A percentile compares a stretch with the other conserved stretches of the same genome.
Evolutionary conservation across 139 green algal genomes (phyloP).

Genomic region (Coelastrella sp.): DNA sequence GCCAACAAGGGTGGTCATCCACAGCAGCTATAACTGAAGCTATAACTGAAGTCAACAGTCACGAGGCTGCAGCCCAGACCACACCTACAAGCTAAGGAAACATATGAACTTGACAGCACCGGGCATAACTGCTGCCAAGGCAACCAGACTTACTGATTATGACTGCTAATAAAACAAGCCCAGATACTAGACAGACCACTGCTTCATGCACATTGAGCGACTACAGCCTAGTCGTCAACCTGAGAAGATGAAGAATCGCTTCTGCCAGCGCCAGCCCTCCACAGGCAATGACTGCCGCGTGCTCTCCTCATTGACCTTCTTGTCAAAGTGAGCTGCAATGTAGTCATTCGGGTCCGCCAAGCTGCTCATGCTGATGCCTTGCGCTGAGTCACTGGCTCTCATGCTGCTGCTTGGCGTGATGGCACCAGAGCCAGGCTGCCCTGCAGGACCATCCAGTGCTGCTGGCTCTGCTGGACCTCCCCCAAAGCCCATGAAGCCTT

Average conservation of each 20-base stretch:
- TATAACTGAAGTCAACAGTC: too few relatives aligned
- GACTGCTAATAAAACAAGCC: too few relatives aligned
- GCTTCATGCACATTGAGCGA: too few relatives aligned
- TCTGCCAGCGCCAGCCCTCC: conserved; percentile 62
- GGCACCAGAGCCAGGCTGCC: not conserved
- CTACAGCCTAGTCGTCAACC: not conserved
- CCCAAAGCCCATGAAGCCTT: conserved; percentile 43
- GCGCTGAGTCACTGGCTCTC: not conserved
- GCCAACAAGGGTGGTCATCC: not conserved
- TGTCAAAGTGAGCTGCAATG: conserved; percentile 61
- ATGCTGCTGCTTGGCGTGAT: not conserved
- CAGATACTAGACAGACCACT: too few relatives aligned
- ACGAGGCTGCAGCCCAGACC: too few relatives aligned
- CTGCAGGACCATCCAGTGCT: not conserved
- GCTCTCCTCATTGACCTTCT: conserved; percentile 59
- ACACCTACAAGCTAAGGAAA: too few relatives aligned
- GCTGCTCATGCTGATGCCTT: conserved; percentile 39
- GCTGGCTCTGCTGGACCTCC: conserved; percentile 6
- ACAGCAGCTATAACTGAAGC: not conserved
- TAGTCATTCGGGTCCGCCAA: conserved; percentile 55
- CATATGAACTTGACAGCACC: not conserved
- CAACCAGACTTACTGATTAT: too few relatives aligned
- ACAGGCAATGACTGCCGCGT: conserved; percentile 50
- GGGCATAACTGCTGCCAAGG: not conserved
- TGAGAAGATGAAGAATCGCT: conserved; percentile 74